A percentile compares a stretch with the other conserved stretches of the same genome.
Conservation (phyloP, 441 rosid genomes). For the Macaranga tanarius region DNA sequence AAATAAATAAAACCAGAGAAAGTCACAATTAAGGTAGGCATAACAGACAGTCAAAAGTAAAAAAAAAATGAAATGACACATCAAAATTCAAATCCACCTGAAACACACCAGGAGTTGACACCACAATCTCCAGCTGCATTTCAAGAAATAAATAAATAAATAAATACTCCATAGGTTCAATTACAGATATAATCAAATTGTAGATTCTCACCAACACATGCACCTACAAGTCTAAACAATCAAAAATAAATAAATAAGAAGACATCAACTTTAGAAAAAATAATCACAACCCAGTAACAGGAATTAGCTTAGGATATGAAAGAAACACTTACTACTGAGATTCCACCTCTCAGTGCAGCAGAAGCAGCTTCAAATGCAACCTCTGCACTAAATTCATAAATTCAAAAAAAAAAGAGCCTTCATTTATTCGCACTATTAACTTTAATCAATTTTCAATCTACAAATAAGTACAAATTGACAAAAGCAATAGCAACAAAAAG, state of each 20-base stretch:
- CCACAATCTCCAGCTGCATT: slow-evolving; percentile 54
- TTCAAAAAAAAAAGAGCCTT: not conserved
- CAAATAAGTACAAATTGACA: not conserved
- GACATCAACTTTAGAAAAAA: not conserved
- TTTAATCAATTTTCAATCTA: not conserved
- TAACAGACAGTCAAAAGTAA: not conserved
- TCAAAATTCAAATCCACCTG: slow-evolving; percentile 37
- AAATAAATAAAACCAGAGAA: not conserved
- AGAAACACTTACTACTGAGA: slow-evolving; percentile 47
- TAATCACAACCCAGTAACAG: not conserved
- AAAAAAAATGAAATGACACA: not conserved
- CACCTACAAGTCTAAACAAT: not conserved
- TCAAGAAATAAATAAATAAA: slow-evolving; percentile 2
- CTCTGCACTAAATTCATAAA: slow-evolving; percentile 38
- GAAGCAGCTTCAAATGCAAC: slow-evolving; percentile 53
- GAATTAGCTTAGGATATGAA: not conserved
- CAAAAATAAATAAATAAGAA: too few species aligned
- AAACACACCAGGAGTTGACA: slow-evolving; percentile 55
- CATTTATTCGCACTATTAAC: not conserved
- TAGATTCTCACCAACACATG: too few species aligned
- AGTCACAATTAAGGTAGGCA: not conserved
- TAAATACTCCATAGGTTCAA: slow-evolving; percentile 3
- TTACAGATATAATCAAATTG: not conserved
- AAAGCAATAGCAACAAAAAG: not conserved
- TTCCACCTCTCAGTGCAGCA: slow-evolving; percentile 51